A percentile compares a stretch with the other conserved stretches of the same genome.
Evolutionary conservation across 768 basidiomycete genomes (phyloP).

Genomic region (Podaxis sp.): DNA sequence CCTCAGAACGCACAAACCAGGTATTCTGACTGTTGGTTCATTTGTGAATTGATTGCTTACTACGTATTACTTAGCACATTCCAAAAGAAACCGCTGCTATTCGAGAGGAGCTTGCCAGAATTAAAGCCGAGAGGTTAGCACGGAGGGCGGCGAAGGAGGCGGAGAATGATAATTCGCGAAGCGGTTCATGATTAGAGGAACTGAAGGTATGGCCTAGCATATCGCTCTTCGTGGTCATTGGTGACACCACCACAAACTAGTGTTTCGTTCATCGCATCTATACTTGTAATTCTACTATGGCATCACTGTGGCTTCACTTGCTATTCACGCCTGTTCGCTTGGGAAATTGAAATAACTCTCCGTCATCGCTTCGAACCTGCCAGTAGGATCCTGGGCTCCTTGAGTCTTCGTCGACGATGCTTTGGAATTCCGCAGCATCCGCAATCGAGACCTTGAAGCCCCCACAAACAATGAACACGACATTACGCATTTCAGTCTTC

Average conservation of each 20-base stretch:
- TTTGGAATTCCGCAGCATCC: conserved; percentile 49
- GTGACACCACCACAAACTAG: neutral
- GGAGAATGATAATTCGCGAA: conserved; percentile 25
- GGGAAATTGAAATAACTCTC: conserved; percentile 30
- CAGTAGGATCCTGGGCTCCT: conserved; percentile 25
- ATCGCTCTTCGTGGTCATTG: neutral
- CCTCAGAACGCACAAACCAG: conserved; percentile 51
- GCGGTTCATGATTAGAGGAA: conserved; percentile 20
- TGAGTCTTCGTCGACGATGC: conserved; percentile 34
- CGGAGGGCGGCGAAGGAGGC: conserved; percentile 45
- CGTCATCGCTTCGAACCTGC: conserved; percentile 40
- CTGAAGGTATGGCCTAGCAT: neutral
- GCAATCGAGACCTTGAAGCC: conserved; percentile 65
- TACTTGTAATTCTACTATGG: neutral
- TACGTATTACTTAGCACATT: conserved; percentile 39
- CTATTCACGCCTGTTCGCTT: conserved; percentile 12
- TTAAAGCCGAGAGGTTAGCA: conserved; percentile 57
- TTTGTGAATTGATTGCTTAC: neutral
- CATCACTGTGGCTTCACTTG: neutral
- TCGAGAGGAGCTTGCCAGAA: conserved; percentile 67
- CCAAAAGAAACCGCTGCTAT: conserved; percentile 67
- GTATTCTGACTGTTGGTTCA: conserved; percentile 27
- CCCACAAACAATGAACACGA: conserved; percentile 71
- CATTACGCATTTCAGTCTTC: conserved; percentile 26
- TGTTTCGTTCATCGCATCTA: neutral